These are phyloP conservation scores for Volutella citrinella DNA, from an alignment of 2,329 filamentous ascomycete species.

Conservation along the genomic window DNA sequence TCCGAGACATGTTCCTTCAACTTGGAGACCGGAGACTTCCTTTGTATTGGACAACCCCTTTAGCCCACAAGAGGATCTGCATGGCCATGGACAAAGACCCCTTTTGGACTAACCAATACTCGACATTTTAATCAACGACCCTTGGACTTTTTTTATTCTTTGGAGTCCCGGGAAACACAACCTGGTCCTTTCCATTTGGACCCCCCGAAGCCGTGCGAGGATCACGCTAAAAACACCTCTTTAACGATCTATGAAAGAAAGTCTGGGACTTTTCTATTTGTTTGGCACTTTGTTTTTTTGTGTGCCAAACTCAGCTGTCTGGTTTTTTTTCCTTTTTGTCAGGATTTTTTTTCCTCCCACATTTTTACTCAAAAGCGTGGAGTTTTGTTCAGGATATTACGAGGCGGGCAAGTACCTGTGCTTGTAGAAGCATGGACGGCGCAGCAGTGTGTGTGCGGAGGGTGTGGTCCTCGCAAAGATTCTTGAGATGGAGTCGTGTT, in stretches of 20 bases:
- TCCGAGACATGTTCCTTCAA: slow-evolving; percentile 6
- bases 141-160: slow-evolving; percentile 11
- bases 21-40: neutral
- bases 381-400: slow-evolving; percentile 24
- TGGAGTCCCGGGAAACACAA: slow-evolving; percentile 5
- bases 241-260: slow-evolving; percentile 25
- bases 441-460: slow-evolving; percentile 19
- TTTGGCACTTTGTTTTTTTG: slow-evolving; percentile 19
- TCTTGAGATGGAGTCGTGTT: slow-evolving; percentile 19
- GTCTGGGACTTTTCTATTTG: slow-evolving; percentile 19
- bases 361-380: slow-evolving; percentile 26
- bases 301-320: slow-evolving; percentile 17
- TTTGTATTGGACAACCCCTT: slow-evolving; percentile 17
- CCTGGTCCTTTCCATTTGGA: slow-evolving; percentile 10
- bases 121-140: slow-evolving; percentile 20
- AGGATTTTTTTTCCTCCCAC: slow-evolving; percentile 11
- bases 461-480: slow-evolving; percentile 14
- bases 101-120: slow-evolving; percentile 14
- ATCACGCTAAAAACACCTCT: slow-evolving; percentile 17
- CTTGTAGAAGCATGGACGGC: slow-evolving; percentile 27
- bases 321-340: slow-evolving; percentile 6
- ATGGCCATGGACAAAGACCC: slow-evolving; percentile 5
- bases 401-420: slow-evolving; percentile 23
- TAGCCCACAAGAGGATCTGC: neutral
- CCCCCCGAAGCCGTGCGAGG: slow-evolving; percentile 18